Conservation (phyloP, 192 early-diverging fungal genomes). For the Funneliformis mosseae region DNA sequence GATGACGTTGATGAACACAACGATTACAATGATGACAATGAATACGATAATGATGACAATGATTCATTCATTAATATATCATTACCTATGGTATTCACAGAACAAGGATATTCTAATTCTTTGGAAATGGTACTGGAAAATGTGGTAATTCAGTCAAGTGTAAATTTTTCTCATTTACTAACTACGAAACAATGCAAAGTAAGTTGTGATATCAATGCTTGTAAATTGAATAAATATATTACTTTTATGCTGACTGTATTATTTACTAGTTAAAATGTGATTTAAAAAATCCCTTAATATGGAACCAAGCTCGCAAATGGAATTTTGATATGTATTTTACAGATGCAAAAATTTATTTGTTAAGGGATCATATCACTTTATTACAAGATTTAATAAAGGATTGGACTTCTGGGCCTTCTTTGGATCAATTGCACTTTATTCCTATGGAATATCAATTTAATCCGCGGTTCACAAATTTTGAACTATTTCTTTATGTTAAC, state of each 20-base stretch:
- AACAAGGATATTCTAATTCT: slow-evolving; percentile 57
- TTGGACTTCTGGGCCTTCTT: slow-evolving; percentile 58
- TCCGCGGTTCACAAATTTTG: slow-evolving; percentile 50
- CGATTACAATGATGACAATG: too few relatives aligned
- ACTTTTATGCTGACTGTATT: not conserved
- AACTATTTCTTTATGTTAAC: slow-evolving; percentile 69
- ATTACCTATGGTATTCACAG: slow-evolving; percentile 59
- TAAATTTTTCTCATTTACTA: slow-evolving; percentile 70
- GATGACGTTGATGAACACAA: too few relatives aligned
- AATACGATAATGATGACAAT: too few relatives aligned
- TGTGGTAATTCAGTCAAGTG: slow-evolving; percentile 58
- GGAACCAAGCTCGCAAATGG: slow-evolving; percentile 76
- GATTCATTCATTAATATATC: slow-evolving; percentile 57
- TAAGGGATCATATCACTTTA: slow-evolving; percentile 75
- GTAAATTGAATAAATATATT: not conserved
- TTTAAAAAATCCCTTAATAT: slow-evolving; percentile 65
- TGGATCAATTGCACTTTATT: slow-evolving; percentile 63
- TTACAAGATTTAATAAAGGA: slow-evolving; percentile 75
- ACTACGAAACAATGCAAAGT: slow-evolving; percentile 54
- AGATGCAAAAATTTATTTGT: slow-evolving; percentile 56
- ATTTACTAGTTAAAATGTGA: slow-evolving; percentile 52
- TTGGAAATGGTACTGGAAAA: slow-evolving; percentile 55
- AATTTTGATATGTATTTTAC: slow-evolving; percentile 54
- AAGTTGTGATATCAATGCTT: slow-evolving; percentile 11
- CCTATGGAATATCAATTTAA: slow-evolving; percentile 68